phyloP scores from a whole-genome alignment of 768 basidiomycete species.

The Mycena haematopus region DNA sequence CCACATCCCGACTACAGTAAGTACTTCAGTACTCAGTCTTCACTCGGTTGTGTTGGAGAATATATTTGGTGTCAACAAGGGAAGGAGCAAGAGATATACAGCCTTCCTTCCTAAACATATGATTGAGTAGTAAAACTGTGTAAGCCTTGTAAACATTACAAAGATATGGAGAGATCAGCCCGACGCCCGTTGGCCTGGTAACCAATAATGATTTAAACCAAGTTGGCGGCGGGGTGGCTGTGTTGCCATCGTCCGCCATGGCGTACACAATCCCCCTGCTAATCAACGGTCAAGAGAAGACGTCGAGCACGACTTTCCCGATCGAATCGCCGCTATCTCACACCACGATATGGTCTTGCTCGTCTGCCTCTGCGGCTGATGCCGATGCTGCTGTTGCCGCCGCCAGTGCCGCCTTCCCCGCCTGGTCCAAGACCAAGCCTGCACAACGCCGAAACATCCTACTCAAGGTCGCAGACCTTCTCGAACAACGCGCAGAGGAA shows the following conservation, averaged over 20 bases:
- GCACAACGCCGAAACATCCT: constrained; percentile 22
- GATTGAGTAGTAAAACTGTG: too few relatives aligned
- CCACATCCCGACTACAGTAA: too few relatives aligned
- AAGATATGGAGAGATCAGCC: too few relatives aligned
- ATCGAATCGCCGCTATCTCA: constrained; percentile 24
- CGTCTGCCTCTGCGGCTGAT: constrained; percentile 18
- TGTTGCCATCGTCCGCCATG: background rate
- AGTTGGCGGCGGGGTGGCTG: too few relatives aligned
- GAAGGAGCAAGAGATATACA: too few relatives aligned
- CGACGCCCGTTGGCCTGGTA: too few relatives aligned
- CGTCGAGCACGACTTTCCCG: constrained; percentile 20
- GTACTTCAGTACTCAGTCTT: too few relatives aligned
- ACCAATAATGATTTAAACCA: too few relatives aligned
- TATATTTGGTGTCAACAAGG: too few relatives aligned
- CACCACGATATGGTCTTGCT: constrained; percentile 19
- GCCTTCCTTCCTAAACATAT: too few relatives aligned
- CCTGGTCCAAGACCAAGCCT: constrained; percentile 29
- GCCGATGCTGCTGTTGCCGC: constrained; percentile 23
- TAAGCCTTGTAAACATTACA: too few relatives aligned
- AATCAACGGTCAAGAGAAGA: constrained; percentile 26
- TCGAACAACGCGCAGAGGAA: constrained; percentile 14
- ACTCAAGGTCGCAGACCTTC: constrained; percentile 30
- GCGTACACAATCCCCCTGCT: constrained; percentile 27
- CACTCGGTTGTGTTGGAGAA: too few relatives aligned
- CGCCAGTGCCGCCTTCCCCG: constrained; percentile 24